phyloP scores from a whole-genome alignment of 805 yeast species.

The Jamesozyma lodderae region DNA sequence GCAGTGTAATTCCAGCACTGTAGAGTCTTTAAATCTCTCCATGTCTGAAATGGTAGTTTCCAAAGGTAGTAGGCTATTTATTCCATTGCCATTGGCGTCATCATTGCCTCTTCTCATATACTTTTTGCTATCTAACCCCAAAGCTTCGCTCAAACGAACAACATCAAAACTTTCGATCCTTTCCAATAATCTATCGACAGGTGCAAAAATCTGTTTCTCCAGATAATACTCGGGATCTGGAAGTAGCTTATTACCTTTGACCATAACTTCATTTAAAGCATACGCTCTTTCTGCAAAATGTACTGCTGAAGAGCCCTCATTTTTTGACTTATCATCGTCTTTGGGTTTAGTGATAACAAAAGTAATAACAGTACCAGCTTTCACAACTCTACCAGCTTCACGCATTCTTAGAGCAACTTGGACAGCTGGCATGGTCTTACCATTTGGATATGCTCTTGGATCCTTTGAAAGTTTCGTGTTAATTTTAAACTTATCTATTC shows the following conservation, averaged over 20 bases:
- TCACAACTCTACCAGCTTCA: constrained; percentile 75
- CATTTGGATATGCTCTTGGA: constrained; percentile 74
- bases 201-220: constrained; percentile 83
- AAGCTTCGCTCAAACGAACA: constrained; percentile 61
- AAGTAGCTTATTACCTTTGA: constrained; percentile 39
- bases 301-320: constrained; percentile 6
- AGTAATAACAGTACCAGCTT: constrained; percentile 84
- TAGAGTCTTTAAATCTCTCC: constrained; percentile 68
- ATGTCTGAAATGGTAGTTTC: constrained; percentile 74
- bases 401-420: constrained; percentile 80
- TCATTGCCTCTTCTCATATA: constrained; percentile 36
- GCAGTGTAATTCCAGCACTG: constrained; percentile 50
- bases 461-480: constrained; percentile 87
- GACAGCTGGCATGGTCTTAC: constrained; percentile 77
- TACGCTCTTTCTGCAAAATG: constrained; percentile 71
- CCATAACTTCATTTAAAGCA: constrained; percentile 64
- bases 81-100: constrained; percentile 20
- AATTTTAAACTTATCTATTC: constrained; percentile 64
- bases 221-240: constrained; percentile 77
- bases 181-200: constrained; percentile 79
- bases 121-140: constrained; percentile 68
- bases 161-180: constrained; percentile 81
- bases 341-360: constrained; percentile 56
- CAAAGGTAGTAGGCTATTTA: constrained; percentile 53
- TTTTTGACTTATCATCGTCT: constrained; percentile 31